Base-by-base conservation (phyloP, 169 alveolate species). In the Cryptosporidium tyzzeri region DNA sequence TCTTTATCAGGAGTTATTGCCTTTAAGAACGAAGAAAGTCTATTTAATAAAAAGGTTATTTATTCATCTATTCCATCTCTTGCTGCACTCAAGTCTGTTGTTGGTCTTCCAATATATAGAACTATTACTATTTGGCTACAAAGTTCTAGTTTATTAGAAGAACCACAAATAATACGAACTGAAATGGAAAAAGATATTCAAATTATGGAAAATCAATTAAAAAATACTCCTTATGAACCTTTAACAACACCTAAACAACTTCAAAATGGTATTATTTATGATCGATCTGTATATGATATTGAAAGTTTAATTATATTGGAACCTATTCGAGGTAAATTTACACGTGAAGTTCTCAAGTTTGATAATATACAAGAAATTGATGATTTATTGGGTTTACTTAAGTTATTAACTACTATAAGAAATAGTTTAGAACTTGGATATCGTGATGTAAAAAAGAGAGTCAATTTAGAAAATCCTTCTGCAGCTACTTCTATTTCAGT, bases 101-200 rank as follows among this genome's bases (percentile, higher is more conserved):
- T 65, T 80, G 89, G 89, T 12, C 75, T 80, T 26, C 89, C 89
- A 3, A 80, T 80, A 0, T 65, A 80, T 21, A 80, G 89, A 80
- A 80, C 89, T 31, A 62, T 80, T 33, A 80, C 68, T 6, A 62
- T 80, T 31, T 80, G 89, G 89, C 10, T 80, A 12, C 89, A 80
- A 31, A 59, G 31, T 67, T 41, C 53, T 9, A 58, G 6, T 29
- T 18, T 65, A 44, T 53, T 80, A 29, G 75, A 58, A 16, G 73
- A 59, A 3, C 65, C 65, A 29, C 75, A 35, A 1, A 16, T 44
- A 9, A 3, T 80, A 37, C 29, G 48, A 18, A 1, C 18, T 12
- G 89, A 80, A 62, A 48, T 65, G 75, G 89, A 62, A 18, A 61
- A n/a, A 31, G 59, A 80, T 4, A 21, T 59, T 61, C 18, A 21